Base-by-base conservation (phyloP, 371 early-diverging fungal genomes). In the Paraphysoderma sedebokerense region DNA sequence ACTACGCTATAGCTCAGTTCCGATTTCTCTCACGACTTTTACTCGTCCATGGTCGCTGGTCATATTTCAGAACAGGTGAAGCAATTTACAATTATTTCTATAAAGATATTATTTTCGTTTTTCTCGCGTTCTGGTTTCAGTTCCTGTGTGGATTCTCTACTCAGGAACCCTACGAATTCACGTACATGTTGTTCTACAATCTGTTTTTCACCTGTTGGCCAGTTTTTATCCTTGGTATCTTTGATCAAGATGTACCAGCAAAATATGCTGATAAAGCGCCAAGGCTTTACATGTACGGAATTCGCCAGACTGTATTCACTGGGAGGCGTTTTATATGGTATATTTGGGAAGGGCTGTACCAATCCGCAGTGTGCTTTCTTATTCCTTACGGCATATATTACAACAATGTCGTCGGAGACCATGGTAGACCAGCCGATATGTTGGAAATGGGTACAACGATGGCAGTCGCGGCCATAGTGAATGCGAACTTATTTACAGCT, bases 1-100 rank as follows among this genome's bases (percentile, higher is more conserved):
- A 92, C 67, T 90, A 87, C 53, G 81, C 87, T 2, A 78, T 92
- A 57, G 82, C 79, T 0, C 82, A 87, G 58, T 92, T 92, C 61
- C 68, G 77, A 15, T 77, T 62, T 51, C 53, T 92, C 53, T 64
- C 65, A 23, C 76, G 74, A 56, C 53, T 87, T 36, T 53, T 87
- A 37, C 73, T 78, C 15, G 87, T 85, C 3, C 84, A 87, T 56
- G 76, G 92, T 42, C 71, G 86, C 49, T 81, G 92, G 91, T 79
- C 85, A 11, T 82, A 82, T 46, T 55, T 85, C 31, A 71, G 87
- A n/a, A 77, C 67, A 22, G 64, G 85, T 20, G 74, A 79, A 55
- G 77, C 80, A 79, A 76, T 81, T 47, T 67, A 81, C 57, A 76
- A 70, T 22, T 82, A 79, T 55, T 83, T 85, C 41, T 84, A 77